These are phyloP conservation scores for Stachybotrys echinatus DNA, from an alignment of 2,329 filamentous ascomycete species.

Conservation along the genomic window DNA sequence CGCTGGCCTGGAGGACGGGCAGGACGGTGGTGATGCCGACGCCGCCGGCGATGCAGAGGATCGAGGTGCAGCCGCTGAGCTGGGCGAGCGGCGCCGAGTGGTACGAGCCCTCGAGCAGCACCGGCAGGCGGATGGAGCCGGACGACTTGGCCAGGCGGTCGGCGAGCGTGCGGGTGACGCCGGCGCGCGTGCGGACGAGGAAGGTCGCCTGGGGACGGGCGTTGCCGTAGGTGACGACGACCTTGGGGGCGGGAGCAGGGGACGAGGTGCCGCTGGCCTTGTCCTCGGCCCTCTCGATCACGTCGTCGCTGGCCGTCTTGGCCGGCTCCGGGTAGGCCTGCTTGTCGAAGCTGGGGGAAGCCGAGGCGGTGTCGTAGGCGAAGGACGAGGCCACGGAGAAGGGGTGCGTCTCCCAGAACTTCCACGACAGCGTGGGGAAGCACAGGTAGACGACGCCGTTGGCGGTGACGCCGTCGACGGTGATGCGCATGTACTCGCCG, in stretches of 20 bases:
- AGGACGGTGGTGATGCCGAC: slow-evolving; percentile 25
- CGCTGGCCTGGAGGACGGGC: slow-evolving; percentile 13
- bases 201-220: slow-evolving; percentile 10
- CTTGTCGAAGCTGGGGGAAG: neutral
- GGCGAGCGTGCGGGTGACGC: slow-evolving; percentile 15
- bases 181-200: slow-evolving; percentile 15
- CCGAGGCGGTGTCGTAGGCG: neutral
- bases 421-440: slow-evolving; percentile 28
- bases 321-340: neutral
- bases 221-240: neutral
- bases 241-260: neutral
- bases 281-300: neutral
- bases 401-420: slow-evolving; percentile 30
- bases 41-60: slow-evolving; percentile 25
- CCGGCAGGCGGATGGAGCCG: slow-evolving; percentile 10
- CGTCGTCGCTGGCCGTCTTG: neutral
- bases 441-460: slow-evolving; percentile 26
- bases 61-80: slow-evolving; percentile 15
- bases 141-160: slow-evolving; percentile 2
- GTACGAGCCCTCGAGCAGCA: slow-evolving; percentile 22
- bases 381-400: slow-evolving; percentile 21
- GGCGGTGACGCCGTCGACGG: slow-evolving; percentile 15
- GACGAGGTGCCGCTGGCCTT: neutral
- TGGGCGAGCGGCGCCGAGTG: slow-evolving; percentile 12
- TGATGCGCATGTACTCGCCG: slow-evolving; percentile 25